Conservation (phyloP, 345 rosid species). For the Pugionium dolabratum region DNA sequence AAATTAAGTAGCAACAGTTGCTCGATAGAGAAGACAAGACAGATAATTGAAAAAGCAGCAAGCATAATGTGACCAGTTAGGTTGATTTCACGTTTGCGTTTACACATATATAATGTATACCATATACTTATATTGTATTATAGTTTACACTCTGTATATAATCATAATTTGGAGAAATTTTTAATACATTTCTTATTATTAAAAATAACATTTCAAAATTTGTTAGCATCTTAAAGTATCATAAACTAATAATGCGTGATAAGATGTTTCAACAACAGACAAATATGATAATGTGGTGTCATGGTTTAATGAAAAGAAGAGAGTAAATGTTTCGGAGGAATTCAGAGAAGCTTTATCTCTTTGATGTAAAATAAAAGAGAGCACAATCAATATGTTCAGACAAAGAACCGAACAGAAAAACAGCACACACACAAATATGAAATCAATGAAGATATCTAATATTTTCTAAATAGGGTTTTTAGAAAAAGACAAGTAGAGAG, state of each 20-base stretch:
- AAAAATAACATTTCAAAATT: neutral
- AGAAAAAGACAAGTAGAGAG: conserved; percentile 19
- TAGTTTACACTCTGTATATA: neutral
- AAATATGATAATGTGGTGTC: neutral
- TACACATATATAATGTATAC: neutral
- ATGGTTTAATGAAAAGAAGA: neutral
- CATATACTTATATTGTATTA: neutral
- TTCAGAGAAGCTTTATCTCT: conserved; percentile 2
- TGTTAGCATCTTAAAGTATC: neutral
- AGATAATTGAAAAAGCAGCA: conserved; percentile 18
- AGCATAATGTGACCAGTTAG: conserved; percentile 39
- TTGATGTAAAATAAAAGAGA: neutral
- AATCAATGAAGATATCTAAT: too few species aligned
- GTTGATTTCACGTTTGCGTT: conserved; percentile 29
- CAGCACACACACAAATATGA: neutral
- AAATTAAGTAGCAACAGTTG: neutral
- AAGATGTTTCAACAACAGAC: neutral
- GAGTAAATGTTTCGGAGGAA: neutral
- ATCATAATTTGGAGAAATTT: neutral
- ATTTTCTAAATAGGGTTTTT: neutral
- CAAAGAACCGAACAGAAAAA: conserved; percentile 16
- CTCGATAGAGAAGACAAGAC: conserved; percentile 15
- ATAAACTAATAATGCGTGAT: conserved; percentile 2
- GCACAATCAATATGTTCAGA: neutral
- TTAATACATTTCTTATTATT: neutral